These are phyloP conservation scores for Ceratobasidium sp. DNA, from an alignment of 1,284 basidiomycete species.

Conservation along the genomic window DNA sequence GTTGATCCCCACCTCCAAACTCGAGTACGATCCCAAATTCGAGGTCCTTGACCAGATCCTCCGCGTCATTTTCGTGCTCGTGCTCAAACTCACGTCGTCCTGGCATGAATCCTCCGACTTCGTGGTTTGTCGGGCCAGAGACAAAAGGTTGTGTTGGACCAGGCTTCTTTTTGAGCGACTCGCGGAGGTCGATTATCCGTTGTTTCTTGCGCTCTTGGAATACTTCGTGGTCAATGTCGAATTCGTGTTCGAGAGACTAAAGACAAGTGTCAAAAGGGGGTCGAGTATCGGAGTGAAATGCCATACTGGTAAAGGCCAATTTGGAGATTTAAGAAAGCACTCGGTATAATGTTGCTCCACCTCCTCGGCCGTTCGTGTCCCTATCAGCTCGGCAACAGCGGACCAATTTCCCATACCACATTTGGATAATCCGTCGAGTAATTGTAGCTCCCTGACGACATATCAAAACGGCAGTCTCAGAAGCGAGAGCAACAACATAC, in stretches of 20 bases:
- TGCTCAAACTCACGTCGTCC: slow-evolving; percentile 98
- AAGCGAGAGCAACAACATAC: slow-evolving; percentile 59
- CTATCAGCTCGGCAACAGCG: slow-evolving; percentile 95
- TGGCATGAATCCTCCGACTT: slow-evolving; percentile 93
- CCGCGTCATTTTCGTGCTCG: slow-evolving; percentile 96
- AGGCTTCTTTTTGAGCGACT: slow-evolving; percentile 24
- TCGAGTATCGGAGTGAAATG: slow-evolving; percentile 2
- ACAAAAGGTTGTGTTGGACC: slow-evolving; percentile 70
- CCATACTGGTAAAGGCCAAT: slow-evolving; percentile 83
- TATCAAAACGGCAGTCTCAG: slow-evolving; percentile 22
- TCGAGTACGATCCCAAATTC: slow-evolving; percentile 91
- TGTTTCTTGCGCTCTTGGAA: slow-evolving; percentile 90
- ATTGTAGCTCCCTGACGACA: slow-evolving; percentile 78
- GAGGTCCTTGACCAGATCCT: slow-evolving; percentile 94
- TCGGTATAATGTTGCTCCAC: slow-evolving; percentile 90
- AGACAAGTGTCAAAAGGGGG: slow-evolving; percentile 4
- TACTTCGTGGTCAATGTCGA: slow-evolving; percentile 79
- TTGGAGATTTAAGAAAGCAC: slow-evolving; percentile 81
- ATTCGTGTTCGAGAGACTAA: slow-evolving; percentile 71
- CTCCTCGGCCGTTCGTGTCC: slow-evolving; percentile 94
- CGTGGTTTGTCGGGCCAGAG: slow-evolving; percentile 95
- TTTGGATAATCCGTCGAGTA: slow-evolving; percentile 89
- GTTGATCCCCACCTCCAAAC: slow-evolving; percentile 86
- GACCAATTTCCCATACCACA: slow-evolving; percentile 98
- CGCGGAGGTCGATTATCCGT: slow-evolving; percentile 72